Evolutionary conservation across 2,329 filamentous ascomycete genomes (phyloP).

Genomic region (Zymoseptoria brevis): DNA sequence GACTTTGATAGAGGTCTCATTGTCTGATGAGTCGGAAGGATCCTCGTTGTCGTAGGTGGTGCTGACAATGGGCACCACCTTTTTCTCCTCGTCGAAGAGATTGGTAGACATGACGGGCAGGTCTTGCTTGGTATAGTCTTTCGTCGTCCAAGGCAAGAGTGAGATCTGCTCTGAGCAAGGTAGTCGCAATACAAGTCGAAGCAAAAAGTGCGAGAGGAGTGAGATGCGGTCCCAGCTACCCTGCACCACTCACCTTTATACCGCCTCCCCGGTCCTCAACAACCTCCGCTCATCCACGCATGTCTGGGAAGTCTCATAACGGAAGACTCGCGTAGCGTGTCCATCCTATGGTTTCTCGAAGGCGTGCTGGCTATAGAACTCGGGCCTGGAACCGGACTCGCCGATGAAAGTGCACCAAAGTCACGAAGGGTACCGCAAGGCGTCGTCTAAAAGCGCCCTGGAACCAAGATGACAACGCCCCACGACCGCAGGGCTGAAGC

Average conservation of each 20-base stretch:
- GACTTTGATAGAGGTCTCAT: not conserved
- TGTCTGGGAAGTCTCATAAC: not conserved
- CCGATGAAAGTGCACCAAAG: not conserved
- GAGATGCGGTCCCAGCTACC: not conserved
- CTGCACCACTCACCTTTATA: not conserved
- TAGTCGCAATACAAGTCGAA: not conserved
- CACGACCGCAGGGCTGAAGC: not conserved
- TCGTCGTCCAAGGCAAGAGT: not conserved
- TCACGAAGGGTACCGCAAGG: not conserved
- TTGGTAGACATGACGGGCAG: slow-evolving; percentile 2
- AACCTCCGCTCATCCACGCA: not conserved
- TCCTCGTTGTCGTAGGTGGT: not conserved
- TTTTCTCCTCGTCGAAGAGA: slow-evolving; percentile 7
- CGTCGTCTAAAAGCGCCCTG: not conserved
- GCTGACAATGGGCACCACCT: not conserved
- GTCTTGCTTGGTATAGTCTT: not conserved
- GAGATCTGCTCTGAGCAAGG: not conserved
- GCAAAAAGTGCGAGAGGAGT: not conserved
- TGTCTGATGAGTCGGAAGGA: not conserved
- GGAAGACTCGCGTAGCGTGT: not conserved
- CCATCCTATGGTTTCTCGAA: not conserved
- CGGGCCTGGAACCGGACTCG: not conserved
- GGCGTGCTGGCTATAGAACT: not conserved
- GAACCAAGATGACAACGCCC: not conserved
- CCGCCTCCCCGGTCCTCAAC: not conserved